These are phyloP conservation scores for Nymphaea colorata DNA, from an alignment of 164 flowering plant species.

Conservation along the genomic window DNA sequence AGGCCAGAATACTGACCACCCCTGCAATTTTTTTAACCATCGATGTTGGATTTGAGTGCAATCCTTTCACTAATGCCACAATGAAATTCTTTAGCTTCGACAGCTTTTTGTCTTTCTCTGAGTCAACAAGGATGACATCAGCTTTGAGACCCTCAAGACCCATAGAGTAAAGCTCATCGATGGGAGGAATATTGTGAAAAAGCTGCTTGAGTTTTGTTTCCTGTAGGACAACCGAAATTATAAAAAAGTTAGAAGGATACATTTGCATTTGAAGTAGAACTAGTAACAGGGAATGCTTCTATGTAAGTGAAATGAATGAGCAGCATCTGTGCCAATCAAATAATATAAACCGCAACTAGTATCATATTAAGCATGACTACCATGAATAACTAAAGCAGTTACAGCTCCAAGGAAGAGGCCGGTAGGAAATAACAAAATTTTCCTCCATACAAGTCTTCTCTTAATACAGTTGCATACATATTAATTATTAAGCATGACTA, in stretches of 20 bases:
- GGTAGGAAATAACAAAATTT: too few relatives aligned
- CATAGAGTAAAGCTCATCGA: slow-evolving; percentile 67
- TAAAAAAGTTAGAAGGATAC: too few relatives aligned
- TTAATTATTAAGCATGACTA: too few relatives aligned
- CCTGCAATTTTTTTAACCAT: slow-evolving; percentile 88
- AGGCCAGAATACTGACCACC: slow-evolving; percentile 39
- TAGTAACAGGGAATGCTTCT: neutral
- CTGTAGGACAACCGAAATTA: slow-evolving; percentile 21
- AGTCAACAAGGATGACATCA: slow-evolving; percentile 80
- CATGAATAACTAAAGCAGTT: neutral
- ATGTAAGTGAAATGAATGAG: neutral
- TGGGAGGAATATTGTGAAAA: slow-evolving; percentile 62
- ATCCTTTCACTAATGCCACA: slow-evolving; percentile 62
- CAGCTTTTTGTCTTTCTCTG: slow-evolving; percentile 78
- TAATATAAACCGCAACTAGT: neutral
- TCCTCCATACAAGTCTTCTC: neutral
- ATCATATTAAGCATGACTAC: neutral
- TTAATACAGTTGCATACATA: neutral
- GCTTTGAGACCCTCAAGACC: slow-evolving; percentile 58
- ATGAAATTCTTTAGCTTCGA: slow-evolving; percentile 80
- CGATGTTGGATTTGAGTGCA: slow-evolving; percentile 73
- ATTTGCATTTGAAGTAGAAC: too few relatives aligned
- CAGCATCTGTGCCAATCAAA: neutral
- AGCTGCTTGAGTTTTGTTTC: slow-evolving; percentile 69
- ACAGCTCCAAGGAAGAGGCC: too few relatives aligned